A percentile compares a stretch with the other conserved stretches of the same genome.
Conservation (phyloP, 148 eudicot genomes). For the Dianthus caryophyllus region DNA sequence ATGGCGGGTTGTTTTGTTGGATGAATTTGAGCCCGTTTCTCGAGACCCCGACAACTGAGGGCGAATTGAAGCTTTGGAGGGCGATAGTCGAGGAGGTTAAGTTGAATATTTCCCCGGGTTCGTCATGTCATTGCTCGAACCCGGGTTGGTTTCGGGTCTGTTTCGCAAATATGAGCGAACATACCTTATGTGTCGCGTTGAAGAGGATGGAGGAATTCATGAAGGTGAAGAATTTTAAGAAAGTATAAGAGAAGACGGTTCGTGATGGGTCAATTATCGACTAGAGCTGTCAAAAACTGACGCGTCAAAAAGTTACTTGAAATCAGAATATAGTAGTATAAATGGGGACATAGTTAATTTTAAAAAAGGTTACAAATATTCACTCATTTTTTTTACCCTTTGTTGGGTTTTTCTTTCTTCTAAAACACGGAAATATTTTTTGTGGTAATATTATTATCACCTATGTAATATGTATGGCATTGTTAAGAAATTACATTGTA, state of each 20-base stretch:
- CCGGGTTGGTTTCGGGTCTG: slow-evolving; percentile 92
- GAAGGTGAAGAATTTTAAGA: slow-evolving; percentile 32
- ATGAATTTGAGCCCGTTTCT: slow-evolving; percentile 60
- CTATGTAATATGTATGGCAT: slow-evolving; percentile 15
- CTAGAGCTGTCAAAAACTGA: too few species aligned
- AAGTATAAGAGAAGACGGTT: too few species aligned
- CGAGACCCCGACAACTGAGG: slow-evolving; percentile 38
- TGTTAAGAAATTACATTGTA: slow-evolving; percentile 6
- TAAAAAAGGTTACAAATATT: background rate
- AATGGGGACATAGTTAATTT: background rate
- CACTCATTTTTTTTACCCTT: background rate
- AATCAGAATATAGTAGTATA: background rate
- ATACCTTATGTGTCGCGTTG: slow-evolving; percentile 62
- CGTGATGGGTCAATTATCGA: too few species aligned
- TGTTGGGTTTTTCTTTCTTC: background rate
- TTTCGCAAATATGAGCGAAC: slow-evolving; percentile 84
- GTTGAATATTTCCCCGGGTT: slow-evolving; percentile 75
- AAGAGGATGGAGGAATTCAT: slow-evolving; percentile 52
- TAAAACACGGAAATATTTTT: slow-evolving; percentile 21
- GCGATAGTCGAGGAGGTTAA: slow-evolving; percentile 49
- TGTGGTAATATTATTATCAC: slow-evolving; percentile 30
- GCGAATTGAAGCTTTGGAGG: slow-evolving; percentile 59
- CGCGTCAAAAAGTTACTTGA: too few species aligned
- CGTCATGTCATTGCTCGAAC: slow-evolving; percentile 71
- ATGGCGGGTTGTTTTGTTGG: slow-evolving; percentile 87